Evolutionary conservation across 371 early-diverging fungal species (phyloP).

Genomic region (Mucor lusitanicus): DNA sequence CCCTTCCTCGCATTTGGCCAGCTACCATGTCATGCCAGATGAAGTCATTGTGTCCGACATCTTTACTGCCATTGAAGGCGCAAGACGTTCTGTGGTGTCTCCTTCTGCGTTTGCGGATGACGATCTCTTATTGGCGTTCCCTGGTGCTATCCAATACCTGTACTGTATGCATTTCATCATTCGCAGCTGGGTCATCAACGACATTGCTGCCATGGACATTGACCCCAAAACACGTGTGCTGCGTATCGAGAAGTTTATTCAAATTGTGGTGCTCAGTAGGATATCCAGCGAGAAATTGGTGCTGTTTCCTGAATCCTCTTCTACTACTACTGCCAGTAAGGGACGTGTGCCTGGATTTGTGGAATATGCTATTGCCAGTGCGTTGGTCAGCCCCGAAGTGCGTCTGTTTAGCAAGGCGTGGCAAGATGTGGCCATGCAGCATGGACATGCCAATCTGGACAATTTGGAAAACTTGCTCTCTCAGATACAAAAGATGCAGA

Average conservation of each 20-base stretch:
- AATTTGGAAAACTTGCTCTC: constrained; percentile 53
- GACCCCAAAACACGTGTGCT: constrained; percentile 53
- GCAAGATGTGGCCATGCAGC: constrained; percentile 58
- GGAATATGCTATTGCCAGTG: constrained; percentile 74
- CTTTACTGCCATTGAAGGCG: constrained; percentile 62
- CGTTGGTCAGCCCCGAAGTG: constrained; percentile 79
- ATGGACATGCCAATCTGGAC: constrained; percentile 56
- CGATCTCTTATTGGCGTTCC: constrained; percentile 61
- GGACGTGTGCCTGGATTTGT: constrained; percentile 75
- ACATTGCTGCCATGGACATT: constrained; percentile 56
- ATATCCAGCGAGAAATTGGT: constrained; percentile 35
- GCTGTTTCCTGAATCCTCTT: constrained; percentile 29
- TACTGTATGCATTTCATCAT: constrained; percentile 73
- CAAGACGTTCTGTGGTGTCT: constrained; percentile 41
- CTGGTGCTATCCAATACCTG: constrained; percentile 70
- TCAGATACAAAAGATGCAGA: constrained; percentile 11
- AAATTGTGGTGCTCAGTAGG: constrained; percentile 61
- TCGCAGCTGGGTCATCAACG: constrained; percentile 73
- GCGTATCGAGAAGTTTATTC: constrained; percentile 66
- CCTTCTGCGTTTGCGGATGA: constrained; percentile 44
- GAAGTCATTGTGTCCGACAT: constrained; percentile 73
- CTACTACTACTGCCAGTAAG: neutral
- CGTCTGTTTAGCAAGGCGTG: constrained; percentile 70
- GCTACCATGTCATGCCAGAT: constrained; percentile 31
- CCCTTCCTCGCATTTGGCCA: constrained; percentile 29